Conservation (phyloP, 352 stramenopile genomes). For the Paralagenidium karlingii region DNA sequence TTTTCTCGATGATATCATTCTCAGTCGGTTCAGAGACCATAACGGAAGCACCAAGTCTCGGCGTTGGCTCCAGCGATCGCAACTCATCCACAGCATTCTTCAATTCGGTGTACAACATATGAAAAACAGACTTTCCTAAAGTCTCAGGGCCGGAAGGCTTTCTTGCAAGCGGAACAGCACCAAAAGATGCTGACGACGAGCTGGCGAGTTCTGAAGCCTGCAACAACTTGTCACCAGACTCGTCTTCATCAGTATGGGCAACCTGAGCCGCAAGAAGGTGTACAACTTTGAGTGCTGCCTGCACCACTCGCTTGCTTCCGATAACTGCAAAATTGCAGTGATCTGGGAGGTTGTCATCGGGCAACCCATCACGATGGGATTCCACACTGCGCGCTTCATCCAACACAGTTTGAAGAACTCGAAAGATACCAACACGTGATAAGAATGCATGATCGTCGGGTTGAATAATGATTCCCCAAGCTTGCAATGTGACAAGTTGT, state of each 20-base stretch:
- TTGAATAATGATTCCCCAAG: slow-evolving; percentile 81
- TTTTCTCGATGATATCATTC: slow-evolving; percentile 12
- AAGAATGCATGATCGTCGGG: slow-evolving; percentile 84
- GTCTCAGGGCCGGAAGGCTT: slow-evolving; percentile 81
- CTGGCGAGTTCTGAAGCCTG: slow-evolving; percentile 33
- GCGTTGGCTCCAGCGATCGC: neutral
- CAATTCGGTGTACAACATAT: slow-evolving; percentile 85
- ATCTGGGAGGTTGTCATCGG: slow-evolving; percentile 17
- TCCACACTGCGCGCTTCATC: slow-evolving; percentile 48
- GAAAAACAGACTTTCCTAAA: slow-evolving; percentile 82
- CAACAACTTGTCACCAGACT: slow-evolving; percentile 33
- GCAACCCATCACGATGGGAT: slow-evolving; percentile 12
- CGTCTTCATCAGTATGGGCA: slow-evolving; percentile 55
- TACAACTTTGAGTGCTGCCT: slow-evolving; percentile 78
- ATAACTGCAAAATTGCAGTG: slow-evolving; percentile 1
- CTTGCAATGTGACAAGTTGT: slow-evolving; percentile 69
- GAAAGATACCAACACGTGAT: slow-evolving; percentile 81
- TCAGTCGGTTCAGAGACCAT: slow-evolving; percentile 27
- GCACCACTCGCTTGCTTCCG: slow-evolving; percentile 68
- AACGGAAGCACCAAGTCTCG: neutral
- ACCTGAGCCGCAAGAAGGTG: slow-evolving; percentile 83
- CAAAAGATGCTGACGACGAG: slow-evolving; percentile 29
- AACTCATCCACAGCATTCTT: slow-evolving; percentile 72
- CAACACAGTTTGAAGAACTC: slow-evolving; percentile 82
- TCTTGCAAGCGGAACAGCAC: slow-evolving; percentile 59